Percentiles rank a stretch among this genome's conserved stretches.
Evolutionary conservation across 352 stramenopile species (phyloP).

Genomic region (Globisporangium camurandrum): DNA sequence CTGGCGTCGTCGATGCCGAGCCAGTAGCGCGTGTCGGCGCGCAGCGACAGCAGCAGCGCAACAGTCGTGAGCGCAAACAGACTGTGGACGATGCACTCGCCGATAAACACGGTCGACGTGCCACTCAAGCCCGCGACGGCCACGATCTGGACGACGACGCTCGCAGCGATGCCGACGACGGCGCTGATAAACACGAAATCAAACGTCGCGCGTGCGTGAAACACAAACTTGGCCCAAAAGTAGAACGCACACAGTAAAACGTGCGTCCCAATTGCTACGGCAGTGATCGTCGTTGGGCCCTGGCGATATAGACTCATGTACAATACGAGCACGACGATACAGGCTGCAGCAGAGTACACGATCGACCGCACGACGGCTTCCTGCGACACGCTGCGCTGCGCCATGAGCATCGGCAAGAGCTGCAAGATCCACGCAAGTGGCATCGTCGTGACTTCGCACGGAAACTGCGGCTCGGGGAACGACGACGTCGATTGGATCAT

Average conservation of each 20-base stretch:
- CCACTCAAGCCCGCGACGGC: slow-evolving; percentile 23
- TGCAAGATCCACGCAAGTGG: slow-evolving; percentile 72
- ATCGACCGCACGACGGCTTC: slow-evolving; percentile 67
- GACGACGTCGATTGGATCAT: slow-evolving; percentile 1
- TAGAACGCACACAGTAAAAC: slow-evolving; percentile 58
- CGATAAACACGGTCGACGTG: slow-evolving; percentile 24
- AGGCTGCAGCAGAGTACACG: slow-evolving; percentile 54
- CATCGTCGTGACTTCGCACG: slow-evolving; percentile 46
- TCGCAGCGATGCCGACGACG: slow-evolving; percentile 32
- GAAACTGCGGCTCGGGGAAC: slow-evolving; percentile 19
- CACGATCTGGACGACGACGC: slow-evolving; percentile 46
- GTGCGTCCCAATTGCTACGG: slow-evolving; percentile 45
- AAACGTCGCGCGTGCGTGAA: slow-evolving; percentile 68
- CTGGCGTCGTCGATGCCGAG: slow-evolving; percentile 67
- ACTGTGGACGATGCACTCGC: slow-evolving; percentile 37
- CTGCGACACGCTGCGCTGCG: slow-evolving; percentile 72
- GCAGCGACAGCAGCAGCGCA: slow-evolving; percentile 62
- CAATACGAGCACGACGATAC: slow-evolving; percentile 45
- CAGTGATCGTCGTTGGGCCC: slow-evolving; percentile 34
- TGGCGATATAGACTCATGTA: slow-evolving; percentile 54
- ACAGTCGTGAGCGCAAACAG: slow-evolving; percentile 62
- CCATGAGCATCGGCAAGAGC: slow-evolving; percentile 79
- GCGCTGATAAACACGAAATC: slow-evolving; percentile 77
- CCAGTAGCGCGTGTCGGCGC: slow-evolving; percentile 81
- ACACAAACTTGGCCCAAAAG: slow-evolving; percentile 74